phyloP scores from a whole-genome alignment of 371 early-diverging fungal species.

The Parasitella parasitica region DNA sequence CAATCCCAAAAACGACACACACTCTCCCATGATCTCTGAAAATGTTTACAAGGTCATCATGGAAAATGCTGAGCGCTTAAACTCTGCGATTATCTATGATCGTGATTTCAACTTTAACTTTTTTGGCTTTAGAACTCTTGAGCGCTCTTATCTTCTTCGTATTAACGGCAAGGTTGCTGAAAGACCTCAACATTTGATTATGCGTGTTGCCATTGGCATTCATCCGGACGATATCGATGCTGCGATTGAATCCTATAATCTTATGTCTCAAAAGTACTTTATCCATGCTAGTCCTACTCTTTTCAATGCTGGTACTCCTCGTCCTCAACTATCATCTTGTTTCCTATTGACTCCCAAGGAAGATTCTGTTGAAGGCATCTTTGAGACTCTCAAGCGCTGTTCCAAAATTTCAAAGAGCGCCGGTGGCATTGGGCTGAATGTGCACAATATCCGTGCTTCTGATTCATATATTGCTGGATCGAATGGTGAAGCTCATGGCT shows the following conservation, averaged over 20 bases:
- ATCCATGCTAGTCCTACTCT: slow-evolving; percentile 97
- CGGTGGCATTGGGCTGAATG: slow-evolving; percentile 93
- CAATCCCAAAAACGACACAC: slow-evolving; percentile 79
- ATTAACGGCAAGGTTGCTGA: slow-evolving; percentile 82
- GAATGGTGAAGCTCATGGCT: slow-evolving; percentile 91
- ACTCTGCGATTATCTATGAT: slow-evolving; percentile 90
- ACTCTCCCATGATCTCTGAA: slow-evolving; percentile 77
- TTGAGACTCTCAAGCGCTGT: slow-evolving; percentile 89
- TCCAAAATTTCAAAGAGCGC: slow-evolving; percentile 95
- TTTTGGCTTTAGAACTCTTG: slow-evolving; percentile 96
- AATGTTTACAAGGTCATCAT: slow-evolving; percentile 61
- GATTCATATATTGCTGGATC: slow-evolving; percentile 93
- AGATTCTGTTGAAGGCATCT: slow-evolving; percentile 95
- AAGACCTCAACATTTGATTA: slow-evolving; percentile 95
- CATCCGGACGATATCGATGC: slow-evolving; percentile 86
- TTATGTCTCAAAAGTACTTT: slow-evolving; percentile 88
- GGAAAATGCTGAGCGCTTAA: slow-evolving; percentile 72
- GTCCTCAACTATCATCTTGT: slow-evolving; percentile 92
- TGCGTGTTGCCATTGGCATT: slow-evolving; percentile 95
- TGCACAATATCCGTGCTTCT: slow-evolving; percentile 86
- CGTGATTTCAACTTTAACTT: slow-evolving; percentile 94
- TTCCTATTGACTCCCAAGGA: slow-evolving; percentile 91
- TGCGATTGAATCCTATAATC: slow-evolving; percentile 90
- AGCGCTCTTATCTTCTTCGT: slow-evolving; percentile 87
- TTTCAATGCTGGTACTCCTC: slow-evolving; percentile 93